Evolutionary conservation across 495 filamentous ascomycete species (phyloP), one percentile per base, ranked within the genome.

Genomic region (Aspergillus olivimuriae): DNA sequence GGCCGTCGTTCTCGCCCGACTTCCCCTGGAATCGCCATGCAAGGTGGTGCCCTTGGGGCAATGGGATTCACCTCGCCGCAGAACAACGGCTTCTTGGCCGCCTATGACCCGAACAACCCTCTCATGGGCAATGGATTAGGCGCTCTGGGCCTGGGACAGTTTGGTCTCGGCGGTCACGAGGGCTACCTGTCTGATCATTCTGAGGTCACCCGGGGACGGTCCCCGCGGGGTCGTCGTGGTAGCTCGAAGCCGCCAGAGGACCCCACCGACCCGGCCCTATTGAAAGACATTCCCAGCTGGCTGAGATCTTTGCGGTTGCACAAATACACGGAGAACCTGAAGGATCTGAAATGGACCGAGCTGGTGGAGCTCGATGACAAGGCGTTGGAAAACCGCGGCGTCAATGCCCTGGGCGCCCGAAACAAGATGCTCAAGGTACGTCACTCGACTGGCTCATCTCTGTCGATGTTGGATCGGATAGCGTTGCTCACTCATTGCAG

Each of bases 161-260:
- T 91, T 50, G 82, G 86, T 2, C 53, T 78, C 7, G 76, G 78
- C 39, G 71, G 77, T 66, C 66, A 77, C 46, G 89, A 91, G 63
- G 92, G 94, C 34, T 97, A 97, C 66, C 74, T 95, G 32, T 96
- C 90, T 16, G 92, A 98, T 61, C 88, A 94, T 55, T 90, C 89
- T 9, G 90, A 94, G 50, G 83, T 92, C 62, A 75, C 77, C 31
- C 86, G 92, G 38, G 94, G 94, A 37, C 81, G 92, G 33, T 95
- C 90, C 43, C 94, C 92, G 43, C 82, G 92, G 55, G 92, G 92
- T 58, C 80, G 91, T 41, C 78, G 92, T 55, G 92, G 94, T 50
- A 96, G 84, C 68, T 95, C 88, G 32, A 96, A 96, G 76, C 92
- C 92, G 23, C 92, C 92, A 31, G 92, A 98, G 70, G 92, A 98